Conservation (phyloP, 2,329 filamentous ascomycete genomes). For the Hypoxylon rubiginosum region DNA sequence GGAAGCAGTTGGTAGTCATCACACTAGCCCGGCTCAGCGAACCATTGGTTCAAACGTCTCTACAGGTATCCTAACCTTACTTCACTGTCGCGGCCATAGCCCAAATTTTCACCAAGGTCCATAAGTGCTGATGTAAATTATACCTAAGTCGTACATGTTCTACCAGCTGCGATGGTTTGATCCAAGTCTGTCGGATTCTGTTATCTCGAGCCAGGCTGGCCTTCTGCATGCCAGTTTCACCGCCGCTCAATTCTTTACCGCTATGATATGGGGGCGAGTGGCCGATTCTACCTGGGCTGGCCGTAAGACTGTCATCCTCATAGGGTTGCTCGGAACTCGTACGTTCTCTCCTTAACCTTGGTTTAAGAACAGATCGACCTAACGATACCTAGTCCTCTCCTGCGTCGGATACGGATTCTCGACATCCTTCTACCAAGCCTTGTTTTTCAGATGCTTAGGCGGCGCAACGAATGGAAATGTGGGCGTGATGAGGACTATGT, state of each 20-base stretch:
- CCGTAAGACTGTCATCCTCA: conserved; percentile 81
- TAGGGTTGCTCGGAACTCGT: conserved; percentile 78
- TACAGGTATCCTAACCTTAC: conserved; percentile 58
- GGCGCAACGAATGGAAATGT: conserved; percentile 80
- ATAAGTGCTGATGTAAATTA: conserved; percentile 14
- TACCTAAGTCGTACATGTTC: conserved; percentile 80
- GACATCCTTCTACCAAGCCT: conserved; percentile 70
- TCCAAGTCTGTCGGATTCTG: conserved; percentile 66
- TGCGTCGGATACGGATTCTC: conserved; percentile 80
- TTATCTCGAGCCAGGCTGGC: conserved; percentile 82
- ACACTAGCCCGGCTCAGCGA: conserved; percentile 85
- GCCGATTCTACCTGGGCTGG: conserved; percentile 74
- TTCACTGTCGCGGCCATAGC: neutral
- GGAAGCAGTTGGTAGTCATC: conserved; percentile 81
- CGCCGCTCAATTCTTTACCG: conserved; percentile 84
- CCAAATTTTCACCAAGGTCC: neutral
- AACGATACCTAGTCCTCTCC: conserved; percentile 60
- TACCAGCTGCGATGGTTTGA: conserved; percentile 88
- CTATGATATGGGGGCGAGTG: conserved; percentile 84
- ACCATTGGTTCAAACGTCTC: conserved; percentile 82
- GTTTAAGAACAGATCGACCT: conserved; percentile 8
- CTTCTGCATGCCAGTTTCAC: conserved; percentile 85
- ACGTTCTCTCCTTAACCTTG: conserved; percentile 15
- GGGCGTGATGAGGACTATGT: conserved; percentile 81
- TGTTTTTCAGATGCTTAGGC: conserved; percentile 74